phyloP scores from a whole-genome alignment of 352 stramenopile species.

The Globisporangium okanoganense region DNA sequence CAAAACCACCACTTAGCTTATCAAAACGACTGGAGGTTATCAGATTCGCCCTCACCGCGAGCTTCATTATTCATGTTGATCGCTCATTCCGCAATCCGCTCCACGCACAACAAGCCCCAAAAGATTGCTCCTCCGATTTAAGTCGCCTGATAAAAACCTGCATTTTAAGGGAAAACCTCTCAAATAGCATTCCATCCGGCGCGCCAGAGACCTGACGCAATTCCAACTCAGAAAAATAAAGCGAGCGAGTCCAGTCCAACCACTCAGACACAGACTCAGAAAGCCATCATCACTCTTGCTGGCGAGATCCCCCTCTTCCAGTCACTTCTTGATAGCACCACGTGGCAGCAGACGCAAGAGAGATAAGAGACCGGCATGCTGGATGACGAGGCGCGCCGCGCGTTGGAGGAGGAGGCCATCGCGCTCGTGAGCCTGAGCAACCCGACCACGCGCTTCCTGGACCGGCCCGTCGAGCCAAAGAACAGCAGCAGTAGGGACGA shows the following conservation, averaged over 20 bases:
- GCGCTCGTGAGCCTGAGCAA: constrained; percentile 66
- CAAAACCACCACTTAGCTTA: too few relatives aligned
- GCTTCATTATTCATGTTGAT: too few relatives aligned
- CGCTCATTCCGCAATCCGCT: too few relatives aligned
- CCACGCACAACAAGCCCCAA: background rate
- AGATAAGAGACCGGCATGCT: constrained; percentile 23
- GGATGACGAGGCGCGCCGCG: constrained; percentile 47
- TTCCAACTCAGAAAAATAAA: background rate
- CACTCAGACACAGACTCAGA: constrained; percentile 28
- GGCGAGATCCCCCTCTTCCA: background rate
- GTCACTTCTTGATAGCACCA: background rate
- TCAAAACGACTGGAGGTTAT: background rate
- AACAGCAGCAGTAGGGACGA: background rate
- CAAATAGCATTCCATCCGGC: background rate
- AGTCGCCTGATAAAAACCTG: background rate
- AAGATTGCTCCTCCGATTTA: background rate
- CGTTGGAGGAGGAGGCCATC: constrained; percentile 64
- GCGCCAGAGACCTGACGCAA: background rate
- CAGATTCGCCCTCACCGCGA: background rate
- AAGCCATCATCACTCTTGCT: background rate
- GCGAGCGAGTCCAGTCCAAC: constrained; percentile 7
- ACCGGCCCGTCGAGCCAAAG: background rate
- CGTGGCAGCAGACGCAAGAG: background rate
- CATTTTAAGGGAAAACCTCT: background rate
- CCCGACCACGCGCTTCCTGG: background rate